These are phyloP conservation scores for Kalmusia sp. DNA, from an alignment of 2,329 filamentous ascomycete species.

Conservation along the genomic window DNA sequence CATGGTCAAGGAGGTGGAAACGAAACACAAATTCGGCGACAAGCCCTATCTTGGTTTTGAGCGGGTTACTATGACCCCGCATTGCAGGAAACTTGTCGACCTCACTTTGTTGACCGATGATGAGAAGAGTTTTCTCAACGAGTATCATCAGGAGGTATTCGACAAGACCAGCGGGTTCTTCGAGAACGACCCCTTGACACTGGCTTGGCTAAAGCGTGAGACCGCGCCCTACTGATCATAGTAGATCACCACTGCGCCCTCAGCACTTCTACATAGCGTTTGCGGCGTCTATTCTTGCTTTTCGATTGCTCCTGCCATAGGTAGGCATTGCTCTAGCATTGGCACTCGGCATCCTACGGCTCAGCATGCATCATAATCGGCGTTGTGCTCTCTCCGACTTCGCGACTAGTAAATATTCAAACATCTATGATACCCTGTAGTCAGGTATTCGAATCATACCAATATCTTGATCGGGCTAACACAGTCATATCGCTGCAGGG, in stretches of 20 bases:
- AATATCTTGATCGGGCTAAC: not conserved
- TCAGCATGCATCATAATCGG: constrained; percentile 20
- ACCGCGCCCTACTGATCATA: constrained; percentile 63
- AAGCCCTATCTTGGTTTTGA: constrained; percentile 96
- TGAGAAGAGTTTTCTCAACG: constrained; percentile 88
- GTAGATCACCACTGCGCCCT: not conserved
- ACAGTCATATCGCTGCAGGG: not conserved
- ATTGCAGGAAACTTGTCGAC: constrained; percentile 89
- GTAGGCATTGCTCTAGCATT: constrained; percentile 19
- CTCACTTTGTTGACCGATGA: constrained; percentile 70
- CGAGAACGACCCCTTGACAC: constrained; percentile 71
- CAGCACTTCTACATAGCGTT: constrained; percentile 1
- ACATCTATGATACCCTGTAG: constrained; percentile 21
- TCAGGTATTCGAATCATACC: constrained; percentile 9
- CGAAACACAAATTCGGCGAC: constrained; percentile 86
- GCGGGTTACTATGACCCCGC: constrained; percentile 95
- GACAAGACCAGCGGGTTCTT: constrained; percentile 83
- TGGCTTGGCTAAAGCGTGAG: constrained; percentile 85
- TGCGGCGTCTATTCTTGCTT: constrained; percentile 9
- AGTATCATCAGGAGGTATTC: constrained; percentile 81
- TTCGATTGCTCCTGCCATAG: constrained; percentile 9
- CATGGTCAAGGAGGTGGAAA: constrained; percentile 87
- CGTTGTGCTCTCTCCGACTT: constrained; percentile 16
- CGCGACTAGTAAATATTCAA: constrained; percentile 11
- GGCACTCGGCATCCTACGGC: constrained; percentile 22